Conservation (phyloP, 768 basidiomycete genomes). For the Termitomyces sp. region DNA sequence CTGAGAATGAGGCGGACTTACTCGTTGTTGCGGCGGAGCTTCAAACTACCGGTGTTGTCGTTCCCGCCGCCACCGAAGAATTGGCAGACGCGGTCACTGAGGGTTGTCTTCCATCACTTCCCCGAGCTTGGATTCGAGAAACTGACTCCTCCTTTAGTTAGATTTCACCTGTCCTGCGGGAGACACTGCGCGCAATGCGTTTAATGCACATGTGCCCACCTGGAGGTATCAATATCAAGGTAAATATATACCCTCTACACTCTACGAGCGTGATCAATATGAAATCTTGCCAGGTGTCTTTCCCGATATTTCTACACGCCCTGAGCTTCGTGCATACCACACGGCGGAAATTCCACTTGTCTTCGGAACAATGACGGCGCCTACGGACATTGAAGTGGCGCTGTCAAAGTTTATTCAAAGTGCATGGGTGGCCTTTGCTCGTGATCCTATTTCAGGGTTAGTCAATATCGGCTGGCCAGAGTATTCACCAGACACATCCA, state of each 20-base stretch:
- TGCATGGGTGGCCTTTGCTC: conserved; percentile 39
- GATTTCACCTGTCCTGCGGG: conserved; percentile 15
- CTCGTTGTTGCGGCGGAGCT: background rate
- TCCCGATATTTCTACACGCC: conserved; percentile 30
- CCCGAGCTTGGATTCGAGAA: too few relatives aligned
- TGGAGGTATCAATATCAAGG: conserved; percentile 20
- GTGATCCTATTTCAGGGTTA: conserved; percentile 31
- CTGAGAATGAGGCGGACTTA: background rate
- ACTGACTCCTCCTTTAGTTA: conserved; percentile 1
- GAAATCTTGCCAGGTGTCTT: conserved; percentile 26
- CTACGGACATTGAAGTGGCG: conserved; percentile 19
- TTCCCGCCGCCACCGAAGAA: background rate
- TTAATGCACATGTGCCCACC: conserved; percentile 12
- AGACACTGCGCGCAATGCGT: conserved; percentile 1
- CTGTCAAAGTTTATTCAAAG: conserved; percentile 32
- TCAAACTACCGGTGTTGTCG: background rate
- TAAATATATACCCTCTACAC: conserved; percentile 14
- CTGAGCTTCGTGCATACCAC: conserved; percentile 35
- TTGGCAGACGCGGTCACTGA: background rate
- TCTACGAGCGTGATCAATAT: conserved; percentile 19
- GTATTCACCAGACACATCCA: conserved; percentile 15
- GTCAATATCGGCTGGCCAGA: conserved; percentile 21
- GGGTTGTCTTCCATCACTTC: background rate
- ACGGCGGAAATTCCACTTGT: conserved; percentile 35
- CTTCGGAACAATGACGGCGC: conserved; percentile 28